Conservation (phyloP, 768 basidiomycete species). For the Phanerochaete carnosa region DNA sequence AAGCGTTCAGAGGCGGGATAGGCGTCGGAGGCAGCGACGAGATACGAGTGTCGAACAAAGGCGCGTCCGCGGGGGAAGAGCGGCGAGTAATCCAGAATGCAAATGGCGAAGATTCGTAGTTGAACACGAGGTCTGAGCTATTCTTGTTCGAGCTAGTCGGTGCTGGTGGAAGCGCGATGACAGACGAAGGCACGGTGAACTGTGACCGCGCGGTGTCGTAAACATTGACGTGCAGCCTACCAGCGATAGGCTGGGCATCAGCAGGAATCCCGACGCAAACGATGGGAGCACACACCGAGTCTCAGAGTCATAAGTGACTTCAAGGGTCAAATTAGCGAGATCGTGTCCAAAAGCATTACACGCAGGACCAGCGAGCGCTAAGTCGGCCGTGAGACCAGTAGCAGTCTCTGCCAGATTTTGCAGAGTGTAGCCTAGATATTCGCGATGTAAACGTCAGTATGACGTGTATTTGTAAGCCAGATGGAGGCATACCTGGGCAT, state of each 20-base stretch:
- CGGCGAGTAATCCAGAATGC: slow-evolving; percentile 80
- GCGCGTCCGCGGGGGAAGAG: slow-evolving; percentile 46
- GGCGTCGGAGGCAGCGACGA: slow-evolving; percentile 59
- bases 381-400: slow-evolving; percentile 50
- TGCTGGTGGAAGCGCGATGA: slow-evolving; percentile 38
- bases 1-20: slow-evolving; percentile 49
- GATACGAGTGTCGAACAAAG: slow-evolving; percentile 69
- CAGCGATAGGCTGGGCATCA: slow-evolving; percentile 37
- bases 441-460: not conserved
- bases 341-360: slow-evolving; percentile 70
- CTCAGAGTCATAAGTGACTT: slow-evolving; percentile 61
- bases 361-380: slow-evolving; percentile 49
- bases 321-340: slow-evolving; percentile 52
- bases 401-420: slow-evolving; percentile 37
- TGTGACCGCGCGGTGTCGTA: slow-evolving; percentile 58
- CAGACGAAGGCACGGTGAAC: slow-evolving; percentile 60
- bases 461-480: not conserved
- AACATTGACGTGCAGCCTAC: slow-evolving; percentile 66
- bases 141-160: slow-evolving; percentile 32
- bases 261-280: not conserved
- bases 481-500: slow-evolving; percentile 22
- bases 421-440: slow-evolving; percentile 50
- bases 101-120: slow-evolving; percentile 62
- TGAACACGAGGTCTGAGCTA: slow-evolving; percentile 65
- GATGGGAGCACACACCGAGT: slow-evolving; percentile 35